Percentiles rank a stretch among this genome's conserved stretches.
Conservation (phyloP, 2,329 filamentous ascomycete species). For the Cladophialophora immunda region DNA sequence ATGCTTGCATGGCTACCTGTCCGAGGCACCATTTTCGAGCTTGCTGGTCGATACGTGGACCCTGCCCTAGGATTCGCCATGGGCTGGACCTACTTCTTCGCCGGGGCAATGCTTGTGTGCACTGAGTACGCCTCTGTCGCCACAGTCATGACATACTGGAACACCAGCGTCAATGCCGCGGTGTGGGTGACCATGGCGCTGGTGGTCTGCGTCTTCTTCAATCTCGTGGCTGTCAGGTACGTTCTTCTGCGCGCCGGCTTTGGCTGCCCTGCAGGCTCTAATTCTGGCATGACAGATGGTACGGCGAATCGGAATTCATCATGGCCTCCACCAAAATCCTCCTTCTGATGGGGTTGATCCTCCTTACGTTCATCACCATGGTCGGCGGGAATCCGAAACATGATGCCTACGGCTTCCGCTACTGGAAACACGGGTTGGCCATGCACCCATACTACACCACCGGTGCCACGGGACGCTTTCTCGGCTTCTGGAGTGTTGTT, state of each 20-base stretch:
- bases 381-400: constrained; percentile 77
- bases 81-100: constrained; percentile 59
- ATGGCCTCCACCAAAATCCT: constrained; percentile 74
- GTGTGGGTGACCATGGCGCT: constrained; percentile 55
- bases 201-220: constrained; percentile 62
- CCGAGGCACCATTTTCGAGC: constrained; percentile 50
- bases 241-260: not conserved
- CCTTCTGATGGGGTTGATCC: constrained; percentile 72
- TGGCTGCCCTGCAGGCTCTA: not conserved
- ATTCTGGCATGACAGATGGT: constrained; percentile 56
- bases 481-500: constrained; percentile 77
- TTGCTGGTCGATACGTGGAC: constrained; percentile 50
- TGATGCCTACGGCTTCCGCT: constrained; percentile 75
- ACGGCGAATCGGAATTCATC: constrained; percentile 77
- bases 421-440: constrained; percentile 69
- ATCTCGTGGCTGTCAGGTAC: constrained; percentile 72
- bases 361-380: constrained; percentile 82
- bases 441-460: constrained; percentile 72
- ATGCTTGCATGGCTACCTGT: constrained; percentile 53
- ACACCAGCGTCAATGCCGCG: constrained; percentile 51
- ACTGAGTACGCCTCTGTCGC: constrained; percentile 58
- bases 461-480: constrained; percentile 71
- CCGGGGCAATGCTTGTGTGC: constrained; percentile 55
- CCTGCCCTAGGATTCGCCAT: constrained; percentile 56
- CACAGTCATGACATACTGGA: constrained; percentile 58